Evolutionary conservation across 345 rosid species (phyloP).

Genomic region (Ceriops decandra): DNA sequence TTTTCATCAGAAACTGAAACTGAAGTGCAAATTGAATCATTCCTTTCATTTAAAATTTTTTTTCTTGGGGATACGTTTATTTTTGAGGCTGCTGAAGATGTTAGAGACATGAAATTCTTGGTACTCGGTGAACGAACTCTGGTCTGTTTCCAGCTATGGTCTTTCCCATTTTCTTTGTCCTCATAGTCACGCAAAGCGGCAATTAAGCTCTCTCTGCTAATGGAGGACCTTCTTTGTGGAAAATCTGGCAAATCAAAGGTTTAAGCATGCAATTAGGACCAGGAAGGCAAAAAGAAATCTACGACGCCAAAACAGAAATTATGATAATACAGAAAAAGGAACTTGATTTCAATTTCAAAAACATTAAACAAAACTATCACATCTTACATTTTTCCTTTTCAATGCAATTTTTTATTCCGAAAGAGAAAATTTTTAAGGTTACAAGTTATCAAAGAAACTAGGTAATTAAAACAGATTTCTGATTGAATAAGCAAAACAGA

Average conservation of each 20-base stretch:
- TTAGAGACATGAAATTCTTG: slow-evolving; percentile 86
- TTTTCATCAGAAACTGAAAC: slow-evolving; percentile 37
- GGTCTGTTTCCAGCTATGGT: slow-evolving; percentile 28
- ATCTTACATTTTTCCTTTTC: too few relatives aligned
- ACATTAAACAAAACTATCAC: background rate
- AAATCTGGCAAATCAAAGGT: slow-evolving; percentile 25
- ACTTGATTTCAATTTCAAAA: background rate
- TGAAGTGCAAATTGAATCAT: slow-evolving; percentile 47
- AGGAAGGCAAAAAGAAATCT: background rate
- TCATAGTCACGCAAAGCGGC: slow-evolving; percentile 35
- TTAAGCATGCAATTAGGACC: too few relatives aligned
- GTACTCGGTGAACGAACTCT: slow-evolving; percentile 39
- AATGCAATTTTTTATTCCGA: too few relatives aligned
- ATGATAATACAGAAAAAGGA: background rate
- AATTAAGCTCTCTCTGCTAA: slow-evolving; percentile 37
- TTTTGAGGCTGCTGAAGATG: slow-evolving; percentile 83
- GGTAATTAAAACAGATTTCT: too few relatives aligned
- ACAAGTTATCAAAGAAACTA: too few relatives aligned
- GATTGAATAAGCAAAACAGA: too few relatives aligned
- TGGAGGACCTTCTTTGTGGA: slow-evolving; percentile 46
- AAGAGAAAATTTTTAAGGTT: too few relatives aligned
- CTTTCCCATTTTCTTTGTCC: slow-evolving; percentile 66
- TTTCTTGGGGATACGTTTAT: slow-evolving; percentile 65
- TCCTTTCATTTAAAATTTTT: slow-evolving; percentile 60
- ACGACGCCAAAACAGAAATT: background rate